These are phyloP conservation scores for Penicillium concentricum DNA, from an alignment of 2,329 filamentous ascomycete genomes.

Conservation along the genomic window DNA sequence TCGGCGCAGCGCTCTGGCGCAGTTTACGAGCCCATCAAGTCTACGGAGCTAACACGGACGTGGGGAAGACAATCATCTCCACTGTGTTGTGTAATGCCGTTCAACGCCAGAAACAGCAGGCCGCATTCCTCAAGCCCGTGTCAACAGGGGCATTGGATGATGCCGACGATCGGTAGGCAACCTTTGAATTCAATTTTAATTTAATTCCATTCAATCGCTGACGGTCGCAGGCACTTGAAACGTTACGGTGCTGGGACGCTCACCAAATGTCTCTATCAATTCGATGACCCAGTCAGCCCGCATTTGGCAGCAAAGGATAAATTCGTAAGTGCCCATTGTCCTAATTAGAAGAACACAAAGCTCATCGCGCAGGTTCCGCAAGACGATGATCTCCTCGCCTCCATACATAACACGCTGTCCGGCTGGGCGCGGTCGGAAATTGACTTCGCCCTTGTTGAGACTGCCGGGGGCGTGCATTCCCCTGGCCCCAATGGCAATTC, in stretches of 20 bases:
- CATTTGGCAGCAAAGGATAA: slow-evolving; percentile 66
- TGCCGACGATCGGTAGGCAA: slow-evolving; percentile 64
- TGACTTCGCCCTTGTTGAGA: slow-evolving; percentile 72
- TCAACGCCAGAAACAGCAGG: slow-evolving; percentile 45
- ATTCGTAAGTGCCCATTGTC: slow-evolving; percentile 19
- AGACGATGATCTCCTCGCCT: slow-evolving; percentile 51
- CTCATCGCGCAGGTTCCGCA: slow-evolving; percentile 46
- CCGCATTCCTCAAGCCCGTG: slow-evolving; percentile 75
- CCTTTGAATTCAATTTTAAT: neutral
- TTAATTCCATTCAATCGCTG: neutral
- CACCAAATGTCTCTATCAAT: slow-evolving; percentile 68
- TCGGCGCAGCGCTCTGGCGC: slow-evolving; percentile 65
- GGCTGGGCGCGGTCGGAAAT: slow-evolving; percentile 35
- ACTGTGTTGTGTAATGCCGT: slow-evolving; percentile 68
- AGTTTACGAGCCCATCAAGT: slow-evolving; percentile 69
- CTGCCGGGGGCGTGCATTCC: slow-evolving; percentile 78
- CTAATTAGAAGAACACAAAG: neutral
- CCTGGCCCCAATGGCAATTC: slow-evolving; percentile 72
- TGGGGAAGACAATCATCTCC: slow-evolving; percentile 80
- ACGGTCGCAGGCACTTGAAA: slow-evolving; percentile 57
- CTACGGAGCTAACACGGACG: slow-evolving; percentile 80
- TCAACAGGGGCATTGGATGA: slow-evolving; percentile 71
- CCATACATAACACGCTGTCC: slow-evolving; percentile 48
- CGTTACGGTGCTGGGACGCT: slow-evolving; percentile 57
- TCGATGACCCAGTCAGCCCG: slow-evolving; percentile 71